Evolutionary conservation across 768 basidiomycete genomes (phyloP).

Genomic region (Trametes sanguinea): DNA sequence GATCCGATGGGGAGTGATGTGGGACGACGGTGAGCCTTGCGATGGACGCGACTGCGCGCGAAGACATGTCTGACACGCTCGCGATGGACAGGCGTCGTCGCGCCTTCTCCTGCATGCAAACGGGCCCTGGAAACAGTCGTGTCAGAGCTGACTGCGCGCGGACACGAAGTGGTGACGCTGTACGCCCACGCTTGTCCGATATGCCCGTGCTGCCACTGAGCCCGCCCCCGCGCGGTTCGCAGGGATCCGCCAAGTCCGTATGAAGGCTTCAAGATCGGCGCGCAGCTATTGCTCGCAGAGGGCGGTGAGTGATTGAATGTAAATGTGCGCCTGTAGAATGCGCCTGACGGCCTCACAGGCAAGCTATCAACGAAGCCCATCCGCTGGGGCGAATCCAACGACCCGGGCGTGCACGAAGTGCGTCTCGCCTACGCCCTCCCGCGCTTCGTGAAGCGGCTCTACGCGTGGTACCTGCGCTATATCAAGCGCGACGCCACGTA

Average conservation of each 20-base stretch:
- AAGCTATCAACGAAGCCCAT: slow-evolving; percentile 27
- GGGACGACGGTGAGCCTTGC: slow-evolving; percentile 40
- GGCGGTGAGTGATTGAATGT: slow-evolving; percentile 22
- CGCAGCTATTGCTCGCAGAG: slow-evolving; percentile 29
- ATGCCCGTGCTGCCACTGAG: too few relatives aligned
- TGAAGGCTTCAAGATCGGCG: slow-evolving; percentile 27
- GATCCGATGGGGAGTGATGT: slow-evolving; percentile 44
- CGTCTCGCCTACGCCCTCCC: slow-evolving; percentile 28
- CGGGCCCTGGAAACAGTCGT: slow-evolving; percentile 41
- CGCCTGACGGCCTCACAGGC: slow-evolving; percentile 1
- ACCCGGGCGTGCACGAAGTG: slow-evolving; percentile 27
- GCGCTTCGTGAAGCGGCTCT: slow-evolving; percentile 29
- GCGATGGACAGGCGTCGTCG: slow-evolving; percentile 29
- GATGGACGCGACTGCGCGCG: not conserved
- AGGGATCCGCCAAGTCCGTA: slow-evolving; percentile 36
- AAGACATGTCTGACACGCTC: not conserved
- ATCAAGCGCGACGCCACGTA: slow-evolving; percentile 28
- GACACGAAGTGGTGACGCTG: slow-evolving; percentile 44
- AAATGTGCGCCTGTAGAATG: not conserved
- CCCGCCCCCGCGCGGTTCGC: not conserved
- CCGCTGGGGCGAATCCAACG: slow-evolving; percentile 29
- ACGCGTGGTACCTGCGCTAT: slow-evolving; percentile 32
- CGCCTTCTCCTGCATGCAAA: slow-evolving; percentile 43
- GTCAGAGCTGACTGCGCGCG: slow-evolving; percentile 36
- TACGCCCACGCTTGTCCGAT: slow-evolving; percentile 10